Evolutionary conservation across 768 basidiomycete species (phyloP), one percentile per base, ranked within the genome.

Genomic region (Kwoniella dendrophila): DNA sequence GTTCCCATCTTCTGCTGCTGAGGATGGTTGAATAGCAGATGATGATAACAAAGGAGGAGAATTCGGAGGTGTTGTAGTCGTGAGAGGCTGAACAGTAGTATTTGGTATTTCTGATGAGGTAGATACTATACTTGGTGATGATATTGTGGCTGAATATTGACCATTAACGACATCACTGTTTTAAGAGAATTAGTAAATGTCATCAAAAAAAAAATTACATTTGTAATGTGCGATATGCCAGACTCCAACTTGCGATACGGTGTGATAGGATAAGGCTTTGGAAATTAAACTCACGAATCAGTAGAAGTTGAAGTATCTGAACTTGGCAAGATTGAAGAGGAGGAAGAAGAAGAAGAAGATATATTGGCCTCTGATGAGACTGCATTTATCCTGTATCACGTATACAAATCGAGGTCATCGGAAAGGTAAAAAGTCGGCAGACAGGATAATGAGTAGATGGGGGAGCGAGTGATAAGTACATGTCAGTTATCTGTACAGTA

Each of bases 101-200:
- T 0, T 49, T 12, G 33, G 34, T n/a, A 0, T 33, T 22, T 49
- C 49, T 3, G 62, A 36, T 32, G 34, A 38, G 12, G 62, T 44
- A 1, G 53, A 65, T 20, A 53, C 27, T 7, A 56, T 43, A 22
- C 20, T 56, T 1, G 45, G 32, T 8, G 59, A 40, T 6, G 51
- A 44, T 4, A 67, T 58, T 7, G 61, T 45, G 8, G 33, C 26
- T 16, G 58, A 47, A 53, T 45, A 59, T 59, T 51, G 57, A 36
- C 48, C 41, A 26, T 24, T 45, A 30, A 30, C n/a, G n/a, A 55
- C 26, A 45, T 44, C 40, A 10, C 40, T 30, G 29, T 8, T 26
- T 44, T 12, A 48, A 20, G 30, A 40, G 38, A 22, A 10, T n/a
- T 22, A 8, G 57, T 6, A 30, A 47, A n/a, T 4, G 41, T 12